These are phyloP conservation scores for Umbelopsis sp. DNA, from an alignment of 371 early-diverging fungal species.

Conservation along the genomic window DNA sequence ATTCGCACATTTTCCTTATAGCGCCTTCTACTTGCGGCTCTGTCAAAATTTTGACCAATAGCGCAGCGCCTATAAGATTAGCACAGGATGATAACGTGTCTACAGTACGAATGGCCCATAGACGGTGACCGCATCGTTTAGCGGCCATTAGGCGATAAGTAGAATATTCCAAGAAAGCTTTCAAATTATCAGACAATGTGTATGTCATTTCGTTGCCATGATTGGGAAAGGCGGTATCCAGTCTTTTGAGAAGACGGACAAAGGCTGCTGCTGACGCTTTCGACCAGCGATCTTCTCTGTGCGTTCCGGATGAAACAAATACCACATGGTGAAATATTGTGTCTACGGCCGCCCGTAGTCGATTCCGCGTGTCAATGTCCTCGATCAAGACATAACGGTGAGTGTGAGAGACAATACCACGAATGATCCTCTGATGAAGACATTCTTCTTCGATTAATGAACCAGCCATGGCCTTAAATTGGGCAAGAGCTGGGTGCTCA, in stretches of 20 bases:
- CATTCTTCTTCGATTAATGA: constrained; percentile 27
- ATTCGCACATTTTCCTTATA: constrained; percentile 42
- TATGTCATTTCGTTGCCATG: constrained; percentile 50
- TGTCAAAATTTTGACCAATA: constrained; percentile 39
- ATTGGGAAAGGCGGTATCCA: constrained; percentile 43
- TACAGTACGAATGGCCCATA: constrained; percentile 20
- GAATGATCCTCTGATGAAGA: constrained; percentile 43
- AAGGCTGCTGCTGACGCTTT: constrained; percentile 41
- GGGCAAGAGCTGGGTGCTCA: constrained; percentile 6
- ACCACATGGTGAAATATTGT: constrained; percentile 52
- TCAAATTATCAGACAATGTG: constrained; percentile 50
- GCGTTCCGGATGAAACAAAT: constrained; percentile 37
- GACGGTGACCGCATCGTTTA: constrained; percentile 13
- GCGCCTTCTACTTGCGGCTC: constrained; percentile 49
- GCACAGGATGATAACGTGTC: constrained; percentile 43
- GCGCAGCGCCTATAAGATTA: constrained; percentile 49
- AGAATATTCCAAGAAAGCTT: constrained; percentile 53
- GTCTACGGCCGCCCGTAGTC: constrained; percentile 47
- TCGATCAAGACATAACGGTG: constrained; percentile 52
- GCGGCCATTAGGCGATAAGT: constrained; percentile 41
- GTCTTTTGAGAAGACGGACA: constrained; percentile 38
- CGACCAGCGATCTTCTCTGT: constrained; percentile 17
- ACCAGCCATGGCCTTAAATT: constrained; percentile 13
- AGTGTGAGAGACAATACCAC: constrained; percentile 47
- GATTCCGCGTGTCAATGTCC: constrained; percentile 52